These are phyloP conservation scores for Saccharomyces hybrid DNA, from an alignment of 1,139 yeast species.

Conservation along the genomic window DNA sequence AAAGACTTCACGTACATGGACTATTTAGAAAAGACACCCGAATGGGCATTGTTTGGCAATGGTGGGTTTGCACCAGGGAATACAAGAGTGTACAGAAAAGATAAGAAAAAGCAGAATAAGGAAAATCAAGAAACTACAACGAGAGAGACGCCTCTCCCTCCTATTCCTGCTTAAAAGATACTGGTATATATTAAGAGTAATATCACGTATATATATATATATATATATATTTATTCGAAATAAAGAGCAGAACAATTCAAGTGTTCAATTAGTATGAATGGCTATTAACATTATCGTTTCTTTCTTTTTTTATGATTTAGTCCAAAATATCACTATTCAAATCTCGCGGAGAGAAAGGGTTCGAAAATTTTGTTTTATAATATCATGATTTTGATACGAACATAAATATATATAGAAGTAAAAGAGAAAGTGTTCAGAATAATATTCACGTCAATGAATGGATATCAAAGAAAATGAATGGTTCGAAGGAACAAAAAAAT, in stretches of 20 bases:
- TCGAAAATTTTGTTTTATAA: not conserved
- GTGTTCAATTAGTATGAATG: not conserved
- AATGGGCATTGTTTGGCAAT: slow-evolving; percentile 88
- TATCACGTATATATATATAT: not conserved
- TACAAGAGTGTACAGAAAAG: slow-evolving; percentile 58
- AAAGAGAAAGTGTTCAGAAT: not conserved
- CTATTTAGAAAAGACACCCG: slow-evolving; percentile 73
- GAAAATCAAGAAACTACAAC: not conserved
- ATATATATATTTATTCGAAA: not conserved
- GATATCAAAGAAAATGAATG: slow-evolving; percentile 20
- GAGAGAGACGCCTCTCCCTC: not conserved
- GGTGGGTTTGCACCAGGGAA: slow-evolving; percentile 92
- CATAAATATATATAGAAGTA: not conserved
- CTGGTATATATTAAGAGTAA: not conserved
- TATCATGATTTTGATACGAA: not conserved
- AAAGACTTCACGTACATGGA: slow-evolving; percentile 69
- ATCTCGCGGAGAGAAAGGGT: not conserved
- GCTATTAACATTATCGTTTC: not conserved
- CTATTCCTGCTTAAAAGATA: not conserved
- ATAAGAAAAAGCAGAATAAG: slow-evolving; percentile 36
- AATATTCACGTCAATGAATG: not conserved
- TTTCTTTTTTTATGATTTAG: not conserved
- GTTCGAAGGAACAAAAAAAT: slow-evolving; percentile 16
- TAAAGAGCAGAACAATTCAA: not conserved
- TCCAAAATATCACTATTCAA: not conserved